Percentiles rank a stretch among this genome's conserved stretches.
Evolutionary conservation across 2,329 filamentous ascomycete genomes (phyloP).

Genomic region (Dactylellina haptotyla): DNA sequence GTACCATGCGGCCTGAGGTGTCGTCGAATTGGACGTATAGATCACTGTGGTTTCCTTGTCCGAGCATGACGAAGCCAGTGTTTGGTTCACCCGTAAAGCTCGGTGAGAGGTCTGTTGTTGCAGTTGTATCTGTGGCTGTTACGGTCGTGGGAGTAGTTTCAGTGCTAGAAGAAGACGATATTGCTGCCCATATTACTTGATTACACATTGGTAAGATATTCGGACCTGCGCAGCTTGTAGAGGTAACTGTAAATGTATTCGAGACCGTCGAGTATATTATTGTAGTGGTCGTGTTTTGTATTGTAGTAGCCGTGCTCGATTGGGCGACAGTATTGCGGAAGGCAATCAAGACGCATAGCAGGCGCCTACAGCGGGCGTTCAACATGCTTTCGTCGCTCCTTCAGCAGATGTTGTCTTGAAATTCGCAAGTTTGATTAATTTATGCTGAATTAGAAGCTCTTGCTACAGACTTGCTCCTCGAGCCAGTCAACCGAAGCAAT

Average conservation of each 20-base stretch:
- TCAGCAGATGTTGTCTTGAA: no score
- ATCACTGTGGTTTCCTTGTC: neutral
- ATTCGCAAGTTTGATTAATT: no score
- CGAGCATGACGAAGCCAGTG: neutral
- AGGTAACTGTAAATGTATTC: slow-evolving; percentile 7
- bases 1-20: neutral
- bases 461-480: no score
- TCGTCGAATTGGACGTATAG: neutral
- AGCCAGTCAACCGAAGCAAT: no score
- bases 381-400: no score
- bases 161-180: slow-evolving; percentile 1
- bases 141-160: neutral
- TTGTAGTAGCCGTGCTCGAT: no score
- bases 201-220: neutral
- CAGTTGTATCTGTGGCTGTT: neutral
- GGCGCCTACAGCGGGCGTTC: neutral
- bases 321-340: neutral
- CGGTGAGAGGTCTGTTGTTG: neutral
- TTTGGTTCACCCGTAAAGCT: neutral
- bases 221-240: slow-evolving; percentile 5
- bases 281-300: neutral
- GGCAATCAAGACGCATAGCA: neutral
- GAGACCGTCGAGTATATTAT: neutral
- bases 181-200: neutral
- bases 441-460: no score